A percentile compares a stretch with the other conserved stretches of the same genome.
Conservation (phyloP, 352 stramenopile genomes). For the Blastocystis sp. region DNA sequence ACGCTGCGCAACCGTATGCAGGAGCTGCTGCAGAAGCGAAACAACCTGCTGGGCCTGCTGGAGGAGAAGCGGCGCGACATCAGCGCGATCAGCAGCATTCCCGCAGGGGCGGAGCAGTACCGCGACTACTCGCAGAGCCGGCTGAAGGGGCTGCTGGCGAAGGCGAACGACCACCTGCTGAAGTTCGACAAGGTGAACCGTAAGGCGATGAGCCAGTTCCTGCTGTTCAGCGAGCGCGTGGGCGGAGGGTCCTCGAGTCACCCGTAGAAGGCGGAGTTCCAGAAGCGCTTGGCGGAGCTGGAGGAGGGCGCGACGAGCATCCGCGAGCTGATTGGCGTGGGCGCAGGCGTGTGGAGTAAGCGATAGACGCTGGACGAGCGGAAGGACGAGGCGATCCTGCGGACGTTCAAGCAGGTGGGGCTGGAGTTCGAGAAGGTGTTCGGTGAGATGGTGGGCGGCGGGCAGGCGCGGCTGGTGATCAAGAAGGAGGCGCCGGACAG, state of each 20-base stretch:
- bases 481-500: conserved; percentile 74
- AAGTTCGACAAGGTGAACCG: conserved; percentile 99
- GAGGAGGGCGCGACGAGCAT: conserved; percentile 88
- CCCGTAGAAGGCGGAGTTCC: conserved; percentile 79
- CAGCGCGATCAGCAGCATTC: conserved; percentile 90
- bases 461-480: conserved; percentile 93
- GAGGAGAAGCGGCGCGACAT: conserved; percentile 92
- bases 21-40: conserved; percentile 79
- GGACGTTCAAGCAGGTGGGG: conserved; percentile 95
- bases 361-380: conserved; percentile 82
- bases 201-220: conserved; percentile 98
- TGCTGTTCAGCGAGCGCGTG: conserved; percentile 90
- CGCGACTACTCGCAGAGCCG: conserved; percentile 81
- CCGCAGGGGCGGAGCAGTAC: conserved; percentile 84
- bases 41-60: conserved; percentile 81
- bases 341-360: neutral
- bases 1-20: conserved; percentile 79
- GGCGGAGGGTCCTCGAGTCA: conserved; percentile 68
- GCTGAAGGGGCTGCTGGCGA: conserved; percentile 88
- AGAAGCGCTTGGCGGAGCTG: conserved; percentile 90
- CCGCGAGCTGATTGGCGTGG: conserved; percentile 78
- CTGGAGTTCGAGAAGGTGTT: conserved; percentile 97
- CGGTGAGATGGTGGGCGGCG: conserved; percentile 91
- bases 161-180: conserved; percentile 90
- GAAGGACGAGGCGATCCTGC: conserved; percentile 96